Evolutionary conservation across 345 rosid genomes (phyloP).

Genomic region (Eucalyptus viminalis): DNA sequence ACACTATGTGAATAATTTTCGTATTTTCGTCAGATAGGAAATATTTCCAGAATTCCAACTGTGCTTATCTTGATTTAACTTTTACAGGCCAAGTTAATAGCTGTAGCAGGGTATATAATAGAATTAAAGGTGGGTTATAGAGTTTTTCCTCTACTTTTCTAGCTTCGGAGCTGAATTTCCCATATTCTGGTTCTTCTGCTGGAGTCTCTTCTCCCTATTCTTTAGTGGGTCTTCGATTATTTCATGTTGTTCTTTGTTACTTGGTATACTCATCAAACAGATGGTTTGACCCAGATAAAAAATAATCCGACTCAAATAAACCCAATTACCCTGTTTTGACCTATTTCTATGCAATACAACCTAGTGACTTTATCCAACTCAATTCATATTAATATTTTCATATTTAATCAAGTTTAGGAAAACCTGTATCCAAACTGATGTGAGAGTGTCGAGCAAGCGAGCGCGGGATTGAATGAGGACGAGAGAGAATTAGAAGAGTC

Average conservation of each 20-base stretch:
- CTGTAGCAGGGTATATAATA: background rate
- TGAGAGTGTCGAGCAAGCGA: fast-evolving
- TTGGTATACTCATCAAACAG: fast-evolving
- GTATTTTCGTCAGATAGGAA: background rate
- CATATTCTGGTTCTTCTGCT: background rate
- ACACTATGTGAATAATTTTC: background rate
- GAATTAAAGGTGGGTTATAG: background rate
- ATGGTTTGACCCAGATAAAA: fast-evolving
- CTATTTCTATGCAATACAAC: background rate
- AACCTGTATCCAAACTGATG: fast-evolving
- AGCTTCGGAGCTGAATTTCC: background rate
- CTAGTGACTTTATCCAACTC: background rate
- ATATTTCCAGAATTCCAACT: background rate
- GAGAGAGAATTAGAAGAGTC: background rate
- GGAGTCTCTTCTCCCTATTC: background rate
- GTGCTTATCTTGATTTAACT: background rate
- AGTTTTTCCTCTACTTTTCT: background rate
- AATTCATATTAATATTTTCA: background rate
- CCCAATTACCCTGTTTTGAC: background rate
- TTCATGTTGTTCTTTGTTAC: background rate
- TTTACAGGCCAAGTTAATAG: background rate
- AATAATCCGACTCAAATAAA: background rate
- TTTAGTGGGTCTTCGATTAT: background rate
- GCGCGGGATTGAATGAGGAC: fast-evolving
- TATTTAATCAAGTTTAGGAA: background rate